phyloP scores from a whole-genome alignment of 2,329 filamentous ascomycete species.

The Monascus ruber region DNA sequence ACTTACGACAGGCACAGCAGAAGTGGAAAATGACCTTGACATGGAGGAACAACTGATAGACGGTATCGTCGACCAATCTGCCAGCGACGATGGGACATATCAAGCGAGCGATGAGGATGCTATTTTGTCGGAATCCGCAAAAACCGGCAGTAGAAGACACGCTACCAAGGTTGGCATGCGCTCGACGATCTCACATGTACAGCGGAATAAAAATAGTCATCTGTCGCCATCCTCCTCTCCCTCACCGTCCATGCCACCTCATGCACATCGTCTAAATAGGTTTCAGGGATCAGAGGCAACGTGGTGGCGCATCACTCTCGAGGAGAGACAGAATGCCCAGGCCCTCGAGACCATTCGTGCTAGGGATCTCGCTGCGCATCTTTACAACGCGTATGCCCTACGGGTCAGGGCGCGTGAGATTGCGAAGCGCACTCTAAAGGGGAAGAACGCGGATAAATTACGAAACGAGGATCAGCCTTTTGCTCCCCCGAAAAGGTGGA shows the following conservation, averaged over 20 bases:
- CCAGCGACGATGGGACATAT: constrained; percentile 16
- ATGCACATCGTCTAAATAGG: constrained; percentile 50
- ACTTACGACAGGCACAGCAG: constrained; percentile 2
- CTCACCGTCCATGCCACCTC: constrained; percentile 3
- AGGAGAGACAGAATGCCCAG: constrained; percentile 59
- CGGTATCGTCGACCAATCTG: constrained; percentile 2
- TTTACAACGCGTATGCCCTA: constrained; percentile 67
- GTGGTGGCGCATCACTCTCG: constrained; percentile 80
- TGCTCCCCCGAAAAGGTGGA: constrained; percentile 53
- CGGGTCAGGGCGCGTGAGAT: constrained; percentile 37
- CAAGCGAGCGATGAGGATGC: constrained; percentile 8
- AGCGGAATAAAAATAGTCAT: background rate
- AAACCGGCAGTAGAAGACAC: background rate
- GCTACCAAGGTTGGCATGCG: background rate
- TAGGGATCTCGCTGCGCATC: constrained; percentile 59
- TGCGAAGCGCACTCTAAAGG: constrained; percentile 3
- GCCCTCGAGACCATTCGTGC: constrained; percentile 54
- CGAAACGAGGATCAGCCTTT: constrained; percentile 17
- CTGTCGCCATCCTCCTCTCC: background rate
- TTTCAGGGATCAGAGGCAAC: constrained; percentile 57
- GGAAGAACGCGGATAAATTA: background rate
- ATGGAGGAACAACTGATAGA: background rate
- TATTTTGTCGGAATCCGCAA: constrained; percentile 4
- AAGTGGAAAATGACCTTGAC: constrained; percentile 8
- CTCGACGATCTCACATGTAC: constrained; percentile 2